Evolutionary conservation across 257 asterid species (phyloP).

Genomic region (Cruciata laevipes): DNA sequence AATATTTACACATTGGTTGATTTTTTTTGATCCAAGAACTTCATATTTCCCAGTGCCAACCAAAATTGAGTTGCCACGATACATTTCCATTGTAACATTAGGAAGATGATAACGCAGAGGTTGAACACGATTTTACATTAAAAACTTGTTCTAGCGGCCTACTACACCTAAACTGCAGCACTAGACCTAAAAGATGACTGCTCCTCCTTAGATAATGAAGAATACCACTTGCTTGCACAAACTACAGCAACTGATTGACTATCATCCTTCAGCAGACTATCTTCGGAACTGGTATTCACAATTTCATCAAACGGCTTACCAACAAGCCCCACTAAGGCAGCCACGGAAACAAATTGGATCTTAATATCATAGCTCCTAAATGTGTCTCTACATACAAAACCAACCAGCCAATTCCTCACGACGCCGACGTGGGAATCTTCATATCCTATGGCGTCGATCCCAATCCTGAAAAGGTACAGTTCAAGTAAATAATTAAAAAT

Average conservation of each 20-base stretch:
- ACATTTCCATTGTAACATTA: background rate
- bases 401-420: conserved; percentile 42
- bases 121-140: background rate
- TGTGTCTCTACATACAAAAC: conserved; percentile 20
- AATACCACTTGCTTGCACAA: conserved; percentile 59
- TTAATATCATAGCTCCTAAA: conserved; percentile 29
- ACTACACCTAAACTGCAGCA: background rate
- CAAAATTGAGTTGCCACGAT: no score
- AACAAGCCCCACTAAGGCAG: conserved; percentile 42
- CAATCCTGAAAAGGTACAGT: conserved; percentile 46
- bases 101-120: background rate
- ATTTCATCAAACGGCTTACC: conserved; percentile 44
- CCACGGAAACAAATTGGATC: conserved; percentile 40
- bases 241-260: conserved; percentile 31
- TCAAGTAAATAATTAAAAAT: background rate
- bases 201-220: conserved; percentile 45
- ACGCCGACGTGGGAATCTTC: conserved; percentile 45
- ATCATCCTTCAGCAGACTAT: conserved; percentile 14
- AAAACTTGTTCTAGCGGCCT: background rate
- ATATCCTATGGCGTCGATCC: conserved; percentile 51
- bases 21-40: background rate
- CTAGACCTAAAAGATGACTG: conserved; percentile 41
- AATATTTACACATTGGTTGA: background rate
- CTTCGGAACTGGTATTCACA: conserved; percentile 18
- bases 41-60: background rate